Base-by-base conservation (phyloP, 2,329 filamentous ascomycete genomes). In the Penicillium sp. region DNA sequence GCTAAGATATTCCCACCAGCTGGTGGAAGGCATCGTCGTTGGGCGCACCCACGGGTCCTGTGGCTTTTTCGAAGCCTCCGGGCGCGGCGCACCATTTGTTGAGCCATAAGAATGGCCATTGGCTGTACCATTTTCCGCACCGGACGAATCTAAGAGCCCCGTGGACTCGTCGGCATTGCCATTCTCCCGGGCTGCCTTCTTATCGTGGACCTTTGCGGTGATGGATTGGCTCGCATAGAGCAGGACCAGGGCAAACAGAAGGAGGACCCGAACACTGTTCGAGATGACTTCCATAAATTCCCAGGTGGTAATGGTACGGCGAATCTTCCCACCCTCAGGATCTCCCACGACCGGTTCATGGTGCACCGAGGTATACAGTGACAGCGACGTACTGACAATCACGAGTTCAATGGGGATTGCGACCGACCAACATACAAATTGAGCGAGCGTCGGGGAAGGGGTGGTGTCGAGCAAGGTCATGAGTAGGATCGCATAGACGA, bases 1-100 rank as follows among this genome's bases (percentile, higher is more conserved):
- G 47, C 83, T 81, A 44, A 95, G 71, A 62, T 98, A 98, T 59
- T 96, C 89, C 80, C 85, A 94, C 92, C 92, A 98, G 35, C 82
- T 92, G 51, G 85, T 87, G 51, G 85, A 84, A 2, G 87, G 89
- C 6, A 87, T 77, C 48, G 86, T 90, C 25, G 84, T 83, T 2
- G 89, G 89, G 51, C 90, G 83, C 62, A 93, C 93, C 72, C 94
- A 96, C 4, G 85, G 86, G 7, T 86, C 82, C 45, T 72, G 64
- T 1, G 62, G 62, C 32, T 65, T 66, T 22, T 22, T 22, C 14
- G 71, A 61, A 47, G 69, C 64, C 32, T 67, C 53, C 37, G 69
- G 52, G 35, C 54, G 54, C 36, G 61, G 57, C 25, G 54, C 58
- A 26, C 44, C 50, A 48, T 70, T 66, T 8, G 69, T 66, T 20